Conservation (phyloP, 2,329 filamentous ascomycete genomes). For the Talaromyces islandicus region DNA sequence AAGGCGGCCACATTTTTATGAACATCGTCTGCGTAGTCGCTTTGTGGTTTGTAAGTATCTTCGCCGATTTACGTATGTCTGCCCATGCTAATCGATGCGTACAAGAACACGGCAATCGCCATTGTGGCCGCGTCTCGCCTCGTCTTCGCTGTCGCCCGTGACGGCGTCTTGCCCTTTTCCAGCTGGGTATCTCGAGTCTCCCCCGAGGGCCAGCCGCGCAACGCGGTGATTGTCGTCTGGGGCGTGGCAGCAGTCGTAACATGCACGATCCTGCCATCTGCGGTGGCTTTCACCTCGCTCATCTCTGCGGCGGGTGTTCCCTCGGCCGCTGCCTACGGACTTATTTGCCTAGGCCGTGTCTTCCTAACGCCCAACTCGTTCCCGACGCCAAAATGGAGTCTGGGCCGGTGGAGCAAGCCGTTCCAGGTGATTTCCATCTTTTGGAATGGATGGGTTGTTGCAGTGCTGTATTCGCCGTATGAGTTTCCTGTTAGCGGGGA, state of each 20-base stretch:
- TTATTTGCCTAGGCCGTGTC: constrained; percentile 46
- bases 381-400: constrained; percentile 43
- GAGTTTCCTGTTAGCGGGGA: constrained; percentile 39
- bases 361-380: constrained; percentile 45
- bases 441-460: constrained; percentile 48
- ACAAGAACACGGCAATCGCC: constrained; percentile 53
- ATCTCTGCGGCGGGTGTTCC: constrained; percentile 50
- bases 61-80: not conserved
- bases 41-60: constrained; percentile 44
- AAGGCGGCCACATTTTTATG: constrained; percentile 56
- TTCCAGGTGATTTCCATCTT: constrained; percentile 44
- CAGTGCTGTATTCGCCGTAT: constrained; percentile 44
- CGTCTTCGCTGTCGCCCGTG: constrained; percentile 57
- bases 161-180: constrained; percentile 56
- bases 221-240: constrained; percentile 56
- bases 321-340: constrained; percentile 47
- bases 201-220: constrained; percentile 51
- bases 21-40: constrained; percentile 51
- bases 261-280: constrained; percentile 54
- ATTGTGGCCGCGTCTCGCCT: constrained; percentile 56
- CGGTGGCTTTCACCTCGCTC: constrained; percentile 49
- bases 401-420: constrained; percentile 40
- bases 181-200: constrained; percentile 52
- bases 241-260: constrained; percentile 49
- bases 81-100: not conserved